Evolutionary conservation across 495 filamentous ascomycete species (phyloP), one percentile per base, ranked within the genome.

Genomic region (Amorphotheca resinae): DNA sequence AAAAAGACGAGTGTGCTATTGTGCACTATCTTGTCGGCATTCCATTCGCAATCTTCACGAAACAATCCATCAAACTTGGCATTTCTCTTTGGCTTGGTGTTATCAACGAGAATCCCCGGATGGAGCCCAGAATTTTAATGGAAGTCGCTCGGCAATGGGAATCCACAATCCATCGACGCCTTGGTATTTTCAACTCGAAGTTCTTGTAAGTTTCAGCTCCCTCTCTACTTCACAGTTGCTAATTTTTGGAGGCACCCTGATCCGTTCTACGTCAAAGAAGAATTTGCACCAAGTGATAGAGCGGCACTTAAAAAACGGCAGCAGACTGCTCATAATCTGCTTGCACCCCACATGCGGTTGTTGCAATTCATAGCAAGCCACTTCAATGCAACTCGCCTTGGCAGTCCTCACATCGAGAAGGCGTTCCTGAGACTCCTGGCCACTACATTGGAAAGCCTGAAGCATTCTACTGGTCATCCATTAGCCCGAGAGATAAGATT

Each of bases 81-180:
- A 80, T 96, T 22, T 94, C 88, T 14, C 71, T 96, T 7, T 99
- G 93, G 93, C 74, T 94, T 33, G 87, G 88, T 21, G 81, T 95
- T 5, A 95, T 96, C 51, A 88, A 96, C 56, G 93, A 96, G 55
- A 96, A 95, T 54, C 87, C 89, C 12, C 71, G 69, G 35, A 76
- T 93, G 63, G 84, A 95, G 56, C 68, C 88, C 1, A 79, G 83
- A 34, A 74, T 99, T 36, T 57, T 96, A 17, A 73, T 74, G 33
- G 84, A 93, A 54, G 79, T 96, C 46, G 80, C 81, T 2, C 78
- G 83, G 52, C 77, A 83, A 37, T 99, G 91, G 86, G 87, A 95
- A 56, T 61, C 66, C 36, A 87, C 78, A 23, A 73, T 94, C 18
- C 71, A 80, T 47, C 80, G 74, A 50, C 71, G 68, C 39, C 72